Evolutionary conservation across 2,329 filamentous ascomycete species (phyloP).

Genomic region (Purpureocillium lavendulum): DNA sequence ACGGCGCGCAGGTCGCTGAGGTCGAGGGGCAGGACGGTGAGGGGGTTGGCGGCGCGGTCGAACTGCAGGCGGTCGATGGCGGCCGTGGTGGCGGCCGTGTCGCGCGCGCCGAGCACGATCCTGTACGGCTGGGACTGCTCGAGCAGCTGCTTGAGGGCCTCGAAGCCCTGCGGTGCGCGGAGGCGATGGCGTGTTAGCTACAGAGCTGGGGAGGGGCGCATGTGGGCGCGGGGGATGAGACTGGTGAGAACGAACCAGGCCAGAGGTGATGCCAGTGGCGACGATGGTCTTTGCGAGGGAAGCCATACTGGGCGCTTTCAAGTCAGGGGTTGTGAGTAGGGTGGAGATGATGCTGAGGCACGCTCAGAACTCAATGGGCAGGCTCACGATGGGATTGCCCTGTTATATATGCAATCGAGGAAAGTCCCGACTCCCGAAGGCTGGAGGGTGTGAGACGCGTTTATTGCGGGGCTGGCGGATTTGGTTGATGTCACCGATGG

Average conservation of each 20-base stretch:
- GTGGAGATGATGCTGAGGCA: no score
- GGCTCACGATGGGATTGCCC: no score
- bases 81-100: slow-evolving; percentile 28
- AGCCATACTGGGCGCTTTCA: neutral
- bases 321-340: no score
- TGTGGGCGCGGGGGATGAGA: neutral
- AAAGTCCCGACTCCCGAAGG: no score
- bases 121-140: slow-evolving; percentile 34
- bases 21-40: slow-evolving; percentile 40
- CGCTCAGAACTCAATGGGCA: no score
- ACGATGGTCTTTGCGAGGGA: neutral
- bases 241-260: neutral
- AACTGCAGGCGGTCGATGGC: slow-evolving; percentile 33
- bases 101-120: slow-evolving; percentile 41
- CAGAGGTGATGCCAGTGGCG: neutral
- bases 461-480: no score
- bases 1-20: slow-evolving; percentile 35
- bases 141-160: slow-evolving; percentile 43
- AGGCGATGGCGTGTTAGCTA: neutral
- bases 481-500: no score
- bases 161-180: slow-evolving; percentile 33
- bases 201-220: neutral
- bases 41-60: slow-evolving; percentile 27
- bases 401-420: no score
- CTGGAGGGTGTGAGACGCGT: no score